Conservation (phyloP, 2,329 filamentous ascomycete genomes). For the Teratosphaeriaceae sp. region DNA sequence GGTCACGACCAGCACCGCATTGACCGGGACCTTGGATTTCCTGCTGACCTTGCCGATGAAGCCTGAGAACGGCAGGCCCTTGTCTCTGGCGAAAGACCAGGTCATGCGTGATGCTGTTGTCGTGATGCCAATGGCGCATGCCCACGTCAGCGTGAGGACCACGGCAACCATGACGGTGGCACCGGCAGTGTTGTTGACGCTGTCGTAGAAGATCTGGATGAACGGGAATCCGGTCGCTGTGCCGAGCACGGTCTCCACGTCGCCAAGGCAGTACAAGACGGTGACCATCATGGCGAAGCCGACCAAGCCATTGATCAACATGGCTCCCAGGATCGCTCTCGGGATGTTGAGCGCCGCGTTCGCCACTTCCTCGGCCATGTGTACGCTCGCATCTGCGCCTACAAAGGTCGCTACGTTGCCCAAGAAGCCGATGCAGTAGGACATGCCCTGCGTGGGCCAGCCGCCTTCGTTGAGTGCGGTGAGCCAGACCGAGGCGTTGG, state of each 20-base stretch:
- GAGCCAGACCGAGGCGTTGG: constrained; percentile 24
- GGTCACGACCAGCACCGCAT: constrained; percentile 40
- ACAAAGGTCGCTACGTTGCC: constrained; percentile 31
- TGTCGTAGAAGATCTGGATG: constrained; percentile 25
- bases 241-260: neutral
- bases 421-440: constrained; percentile 30
- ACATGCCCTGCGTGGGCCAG: constrained; percentile 29
- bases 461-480: constrained; percentile 26
- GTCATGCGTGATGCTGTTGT: constrained; percentile 37
- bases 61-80: constrained; percentile 32
- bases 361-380: constrained; percentile 22
- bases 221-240: constrained; percentile 5
- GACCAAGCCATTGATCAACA: constrained; percentile 17
- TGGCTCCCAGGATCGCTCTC: constrained; percentile 14
- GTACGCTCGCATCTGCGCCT: constrained; percentile 17
- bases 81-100: constrained; percentile 37
- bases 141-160: constrained; percentile 30
- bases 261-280: constrained; percentile 27
- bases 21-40: constrained; percentile 24
- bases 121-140: constrained; percentile 30
- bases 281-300: constrained; percentile 23
- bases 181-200: constrained; percentile 36
- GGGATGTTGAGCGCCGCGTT: constrained; percentile 16
- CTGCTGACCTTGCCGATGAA: constrained; percentile 29
- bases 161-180: constrained; percentile 44